Conservation (phyloP, 2,329 filamentous ascomycete species). For the Colletotrichum lentis region DNA sequence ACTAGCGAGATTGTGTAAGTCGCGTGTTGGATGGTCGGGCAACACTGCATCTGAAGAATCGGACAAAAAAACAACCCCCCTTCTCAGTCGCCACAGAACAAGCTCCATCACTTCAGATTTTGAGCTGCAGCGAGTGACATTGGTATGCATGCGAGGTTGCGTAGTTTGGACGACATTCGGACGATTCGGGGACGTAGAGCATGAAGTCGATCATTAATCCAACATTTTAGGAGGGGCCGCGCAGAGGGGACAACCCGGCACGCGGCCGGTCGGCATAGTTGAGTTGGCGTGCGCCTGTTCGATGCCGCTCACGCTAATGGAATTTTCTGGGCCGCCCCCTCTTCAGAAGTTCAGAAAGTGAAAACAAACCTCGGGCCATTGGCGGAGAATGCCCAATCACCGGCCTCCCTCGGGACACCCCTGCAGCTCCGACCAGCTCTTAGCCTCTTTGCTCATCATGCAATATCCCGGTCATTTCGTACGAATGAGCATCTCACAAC, state of each 20-base stretch:
- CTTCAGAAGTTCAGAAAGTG: background rate
- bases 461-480: conserved; percentile 28
- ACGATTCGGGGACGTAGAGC: conserved; percentile 22
- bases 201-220: conserved; percentile 28
- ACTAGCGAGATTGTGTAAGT: background rate
- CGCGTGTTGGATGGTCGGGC: background rate
- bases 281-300: conserved; percentile 29
- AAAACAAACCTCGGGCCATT: conserved; percentile 32
- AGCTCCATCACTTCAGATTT: background rate
- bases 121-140: conserved; percentile 11
- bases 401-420: conserved; percentile 8
- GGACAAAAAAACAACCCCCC: too few relatives aligned
- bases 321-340: conserved; percentile 7
- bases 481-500: conserved; percentile 32
- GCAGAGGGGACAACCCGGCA: conserved; percentile 21
- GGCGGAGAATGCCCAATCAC: conserved; percentile 13
- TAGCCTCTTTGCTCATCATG: conserved; percentile 13
- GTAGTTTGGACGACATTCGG: conserved; percentile 35
- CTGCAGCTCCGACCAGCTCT: conserved; percentile 34
- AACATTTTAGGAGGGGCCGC: background rate
- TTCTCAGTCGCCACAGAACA: background rate
- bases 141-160: conserved; percentile 3
- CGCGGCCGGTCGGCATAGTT: background rate
- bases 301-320: conserved; percentile 14
- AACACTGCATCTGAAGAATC: background rate